A percentile compares a stretch with the other conserved stretches of the same genome.
phyloP scores from a whole-genome alignment of 2,329 filamentous ascomycete genomes.

The Myriosclerotinia duriaeana region DNA sequence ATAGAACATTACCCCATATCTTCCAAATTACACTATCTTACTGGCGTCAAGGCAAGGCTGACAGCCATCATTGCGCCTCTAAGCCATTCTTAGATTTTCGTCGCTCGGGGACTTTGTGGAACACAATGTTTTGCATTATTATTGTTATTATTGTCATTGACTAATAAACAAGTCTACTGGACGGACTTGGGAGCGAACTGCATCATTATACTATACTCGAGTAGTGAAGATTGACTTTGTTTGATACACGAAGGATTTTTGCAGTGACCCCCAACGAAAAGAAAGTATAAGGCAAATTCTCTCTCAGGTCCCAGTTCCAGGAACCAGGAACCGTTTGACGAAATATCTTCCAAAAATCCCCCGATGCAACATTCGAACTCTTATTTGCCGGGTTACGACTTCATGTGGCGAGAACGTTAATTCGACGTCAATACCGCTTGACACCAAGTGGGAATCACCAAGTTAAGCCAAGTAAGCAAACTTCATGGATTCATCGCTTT shows the following conservation, averaged over 20 bases:
- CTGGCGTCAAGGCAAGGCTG: slow-evolving; percentile 23
- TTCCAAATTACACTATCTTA: neutral
- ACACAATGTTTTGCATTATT: slow-evolving; percentile 1
- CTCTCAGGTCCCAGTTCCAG: neutral
- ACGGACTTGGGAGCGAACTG: neutral
- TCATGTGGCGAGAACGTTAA: slow-evolving; percentile 5
- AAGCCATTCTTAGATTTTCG: neutral
- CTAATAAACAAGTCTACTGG: too few relatives aligned
- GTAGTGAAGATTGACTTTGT: too few relatives aligned
- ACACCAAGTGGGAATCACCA: neutral
- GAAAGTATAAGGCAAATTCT: neutral
- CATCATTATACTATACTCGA: too few relatives aligned
- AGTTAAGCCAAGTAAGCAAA: neutral
- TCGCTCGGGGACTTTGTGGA: slow-evolving; percentile 19
- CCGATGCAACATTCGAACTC: slow-evolving; percentile 1
- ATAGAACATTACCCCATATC: slow-evolving; percentile 7
- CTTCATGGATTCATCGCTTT: neutral
- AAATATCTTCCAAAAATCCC: neutral
- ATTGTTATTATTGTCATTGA: neutral
- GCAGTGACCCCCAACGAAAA: neutral
- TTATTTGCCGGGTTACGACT: slow-evolving; percentile 1
- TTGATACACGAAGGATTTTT: neutral
- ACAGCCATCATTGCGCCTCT: slow-evolving; percentile 18
- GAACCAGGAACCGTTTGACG: slow-evolving; percentile 3
- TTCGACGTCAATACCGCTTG: neutral